Base-by-base conservation (phyloP, 371 early-diverging fungal species). In the Zychaea mexicana region DNA sequence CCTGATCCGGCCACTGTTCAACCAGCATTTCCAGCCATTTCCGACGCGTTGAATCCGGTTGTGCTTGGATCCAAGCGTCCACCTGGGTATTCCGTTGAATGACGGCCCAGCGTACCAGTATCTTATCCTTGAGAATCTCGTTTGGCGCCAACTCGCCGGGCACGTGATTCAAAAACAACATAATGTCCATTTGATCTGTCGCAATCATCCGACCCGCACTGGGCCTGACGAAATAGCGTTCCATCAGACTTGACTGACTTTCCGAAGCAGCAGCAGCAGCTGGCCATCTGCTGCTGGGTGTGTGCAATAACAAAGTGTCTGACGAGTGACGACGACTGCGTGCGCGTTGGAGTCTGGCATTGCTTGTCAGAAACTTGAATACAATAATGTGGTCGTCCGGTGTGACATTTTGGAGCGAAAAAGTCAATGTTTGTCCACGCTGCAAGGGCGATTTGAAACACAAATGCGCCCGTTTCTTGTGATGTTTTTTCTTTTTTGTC, bases 21-120 rank as follows among this genome's bases (percentile, higher is more conserved):
- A 72, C 67, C 39, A 81, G 27, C 74, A 81, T 76, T 58, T 81
- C 78, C 52, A 81, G 59, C 81, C 81, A 81, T 47, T 68, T 72
- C 33, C 77, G 69, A 53, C 78, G 68, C 26, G 73, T 73, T 0
- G 62, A 66, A 26, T 78, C 77, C 1, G 61, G 57, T 15, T 78
- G 59, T 0, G 65, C 39, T 19, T 73, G 67, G 0, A 73, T 69
- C 77, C 78, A 78, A 10, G 53, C 52, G 19, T 72, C 78, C 8
- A 78, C 76, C 24, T 71, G 46, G 6, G 74, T 78, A 49, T 71
- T 53, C 19, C 65, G 67, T 49, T 81, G 78, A 26, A 81, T 67
- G 10, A 71, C 73, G 9, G 81, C 81, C 77, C 78, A 81, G 3
- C 75, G 72, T 6, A 81, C 71, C 10, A 81, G 58, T 22, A 81